Evolutionary conservation across 2,329 filamentous ascomycete species (phyloP).

Genomic region (Lecanicillium sp.): DNA sequence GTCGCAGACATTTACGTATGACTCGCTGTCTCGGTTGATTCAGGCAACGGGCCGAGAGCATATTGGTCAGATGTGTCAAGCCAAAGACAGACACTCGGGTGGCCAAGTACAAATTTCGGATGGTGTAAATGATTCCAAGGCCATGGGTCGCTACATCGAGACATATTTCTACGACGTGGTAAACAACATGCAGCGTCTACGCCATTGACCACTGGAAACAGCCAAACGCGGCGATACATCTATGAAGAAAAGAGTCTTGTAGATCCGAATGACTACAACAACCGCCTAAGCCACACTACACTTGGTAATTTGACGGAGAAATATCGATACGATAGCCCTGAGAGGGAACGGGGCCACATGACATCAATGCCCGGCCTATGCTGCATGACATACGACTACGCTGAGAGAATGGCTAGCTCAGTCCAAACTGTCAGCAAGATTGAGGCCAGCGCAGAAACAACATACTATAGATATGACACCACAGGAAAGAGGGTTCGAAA

Average conservation of each 20-base stretch:
- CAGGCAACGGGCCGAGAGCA: conserved; percentile 9
- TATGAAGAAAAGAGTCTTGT: conserved; percentile 5
- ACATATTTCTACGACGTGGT: conserved; percentile 6
- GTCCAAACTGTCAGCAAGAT: conserved; percentile 2
- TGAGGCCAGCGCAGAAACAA: conserved; percentile 10
- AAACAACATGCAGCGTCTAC: conserved; percentile 6
- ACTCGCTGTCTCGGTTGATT: conserved; percentile 6
- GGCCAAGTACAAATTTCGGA: background rate
- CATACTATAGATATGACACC: conserved; percentile 17
- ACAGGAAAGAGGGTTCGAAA: conserved; percentile 16
- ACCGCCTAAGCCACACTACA: conserved; percentile 1
- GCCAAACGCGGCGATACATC: conserved; percentile 2
- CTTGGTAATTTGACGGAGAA: conserved; percentile 1
- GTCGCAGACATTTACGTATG: conserved; percentile 6
- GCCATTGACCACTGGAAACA: conserved; percentile 1
- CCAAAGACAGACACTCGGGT: background rate
- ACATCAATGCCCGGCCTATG: conserved; percentile 2
- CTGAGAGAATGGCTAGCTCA: conserved; percentile 4
- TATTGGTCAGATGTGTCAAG: conserved; percentile 7
- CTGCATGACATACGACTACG: conserved; percentile 2
- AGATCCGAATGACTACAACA: background rate
- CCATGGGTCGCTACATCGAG: conserved; percentile 8
- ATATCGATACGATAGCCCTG: conserved; percentile 1
- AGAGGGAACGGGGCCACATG: conserved; percentile 1
- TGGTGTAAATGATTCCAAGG: conserved; percentile 6